Conservation (phyloP, 768 basidiomycete species). For the Tulasnella calospora region DNA sequence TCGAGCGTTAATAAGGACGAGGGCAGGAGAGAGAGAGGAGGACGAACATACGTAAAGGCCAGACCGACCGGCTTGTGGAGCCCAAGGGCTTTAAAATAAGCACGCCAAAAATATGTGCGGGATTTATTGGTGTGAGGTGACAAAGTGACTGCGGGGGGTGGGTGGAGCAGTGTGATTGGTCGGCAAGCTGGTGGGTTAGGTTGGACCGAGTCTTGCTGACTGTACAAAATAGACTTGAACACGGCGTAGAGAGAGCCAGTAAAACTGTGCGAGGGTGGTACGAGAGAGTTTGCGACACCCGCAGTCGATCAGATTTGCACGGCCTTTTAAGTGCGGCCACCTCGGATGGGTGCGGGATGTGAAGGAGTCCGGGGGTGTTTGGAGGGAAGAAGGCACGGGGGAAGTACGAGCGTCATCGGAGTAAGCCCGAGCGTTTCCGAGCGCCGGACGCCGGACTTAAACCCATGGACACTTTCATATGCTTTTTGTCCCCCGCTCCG, state of each 20-base stretch:
- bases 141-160: neutral
- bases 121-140: neutral
- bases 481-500: neutral
- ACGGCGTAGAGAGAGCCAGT: neutral
- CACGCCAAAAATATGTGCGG: neutral
- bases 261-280: neutral
- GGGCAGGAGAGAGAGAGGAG: neutral
- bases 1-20: neutral
- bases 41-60: neutral
- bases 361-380: neutral
- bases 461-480: constrained; percentile 5
- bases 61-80: neutral
- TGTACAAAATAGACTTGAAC: neutral
- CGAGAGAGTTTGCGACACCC: neutral
- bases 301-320: neutral
- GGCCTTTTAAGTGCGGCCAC: neutral
- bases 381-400: neutral
- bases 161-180: neutral
- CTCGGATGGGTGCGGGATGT: neutral
- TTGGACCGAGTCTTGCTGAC: neutral
- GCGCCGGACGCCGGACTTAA: neutral
- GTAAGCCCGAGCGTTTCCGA: neutral
- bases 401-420: neutral
- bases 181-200: neutral
- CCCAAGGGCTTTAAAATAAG: neutral